phyloP scores from a whole-genome alignment of 257 asterid species.

The Thymus quinquecostatus region DNA sequence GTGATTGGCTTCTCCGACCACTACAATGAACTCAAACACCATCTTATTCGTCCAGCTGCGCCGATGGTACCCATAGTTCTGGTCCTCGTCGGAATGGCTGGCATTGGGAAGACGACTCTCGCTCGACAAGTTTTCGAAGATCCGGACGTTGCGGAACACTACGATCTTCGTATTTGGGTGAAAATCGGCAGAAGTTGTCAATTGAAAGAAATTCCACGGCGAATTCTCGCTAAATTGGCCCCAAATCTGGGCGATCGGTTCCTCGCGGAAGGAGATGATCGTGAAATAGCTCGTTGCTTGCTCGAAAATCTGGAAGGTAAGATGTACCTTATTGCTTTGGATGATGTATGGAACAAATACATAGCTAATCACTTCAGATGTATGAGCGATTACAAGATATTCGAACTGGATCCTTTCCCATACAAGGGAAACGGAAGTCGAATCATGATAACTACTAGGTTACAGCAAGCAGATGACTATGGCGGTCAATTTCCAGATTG shows the following conservation, averaged over 20 bases:
- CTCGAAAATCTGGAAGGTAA: background rate
- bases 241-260: too few species aligned
- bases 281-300: background rate
- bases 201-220: background rate
- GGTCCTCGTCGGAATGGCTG: background rate
- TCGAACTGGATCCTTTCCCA: background rate
- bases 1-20: background rate
- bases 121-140: background rate
- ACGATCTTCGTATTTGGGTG: background rate
- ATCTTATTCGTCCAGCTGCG: background rate
- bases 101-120: background rate
- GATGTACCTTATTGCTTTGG: background rate
- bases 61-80: background rate
- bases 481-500: background rate
- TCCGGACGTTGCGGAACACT: background rate
- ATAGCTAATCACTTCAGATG: background rate
- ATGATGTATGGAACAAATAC: slow-evolving; percentile 1
- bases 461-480: background rate
- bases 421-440: background rate
- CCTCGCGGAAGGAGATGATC: background rate
- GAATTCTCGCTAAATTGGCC: background rate
- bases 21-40: background rate
- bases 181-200: background rate
- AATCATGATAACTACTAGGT: background rate
- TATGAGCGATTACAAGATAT: background rate